These are phyloP conservation scores for Trichoderma citrinoviride DNA, from an alignment of 2,329 filamentous ascomycete species.

Conservation along the genomic window DNA sequence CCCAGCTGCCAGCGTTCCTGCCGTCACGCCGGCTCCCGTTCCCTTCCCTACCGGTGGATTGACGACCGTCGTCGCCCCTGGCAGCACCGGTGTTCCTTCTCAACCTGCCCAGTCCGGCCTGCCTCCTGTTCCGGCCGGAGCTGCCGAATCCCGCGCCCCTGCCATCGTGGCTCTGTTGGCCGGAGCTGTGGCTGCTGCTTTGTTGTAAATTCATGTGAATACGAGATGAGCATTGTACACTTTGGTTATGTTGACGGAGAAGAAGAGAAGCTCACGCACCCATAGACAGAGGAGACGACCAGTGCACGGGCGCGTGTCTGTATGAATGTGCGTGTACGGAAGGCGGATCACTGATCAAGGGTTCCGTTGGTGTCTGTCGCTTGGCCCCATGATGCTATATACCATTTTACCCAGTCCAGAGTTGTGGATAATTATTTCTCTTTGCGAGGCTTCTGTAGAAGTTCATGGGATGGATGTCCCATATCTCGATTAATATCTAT, in stretches of 20 bases:
- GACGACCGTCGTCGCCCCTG: slow-evolving; percentile 21
- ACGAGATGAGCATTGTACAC: slow-evolving; percentile 13
- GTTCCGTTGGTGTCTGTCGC: neutral
- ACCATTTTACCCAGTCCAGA: slow-evolving; percentile 1
- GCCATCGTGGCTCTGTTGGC: slow-evolving; percentile 25
- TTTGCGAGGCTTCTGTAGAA: slow-evolving; percentile 1
- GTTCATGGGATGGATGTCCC: neutral
- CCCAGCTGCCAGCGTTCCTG: slow-evolving; percentile 8
- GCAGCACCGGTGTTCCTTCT: slow-evolving; percentile 18
- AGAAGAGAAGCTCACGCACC: neutral
- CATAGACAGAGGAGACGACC: slow-evolving; percentile 3
- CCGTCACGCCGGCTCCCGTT: neutral
- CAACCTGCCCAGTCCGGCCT: slow-evolving; percentile 15
- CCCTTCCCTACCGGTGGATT: slow-evolving; percentile 18
- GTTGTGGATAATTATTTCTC: slow-evolving; percentile 11
- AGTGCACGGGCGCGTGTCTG: neutral
- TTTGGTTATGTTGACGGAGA: slow-evolving; percentile 7
- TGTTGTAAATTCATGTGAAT: slow-evolving; percentile 24
- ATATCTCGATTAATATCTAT: slow-evolving; percentile 9
- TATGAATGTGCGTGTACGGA: neutral
- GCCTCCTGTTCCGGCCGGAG: slow-evolving; percentile 25
- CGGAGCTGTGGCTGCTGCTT: slow-evolving; percentile 25
- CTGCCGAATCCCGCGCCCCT: slow-evolving; percentile 21
- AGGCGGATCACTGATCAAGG: neutral
- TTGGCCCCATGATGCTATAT: slow-evolving; percentile 16